phyloP scores from a whole-genome alignment of 192 early-diverging fungal species.

The Coemansia sp. region DNA sequence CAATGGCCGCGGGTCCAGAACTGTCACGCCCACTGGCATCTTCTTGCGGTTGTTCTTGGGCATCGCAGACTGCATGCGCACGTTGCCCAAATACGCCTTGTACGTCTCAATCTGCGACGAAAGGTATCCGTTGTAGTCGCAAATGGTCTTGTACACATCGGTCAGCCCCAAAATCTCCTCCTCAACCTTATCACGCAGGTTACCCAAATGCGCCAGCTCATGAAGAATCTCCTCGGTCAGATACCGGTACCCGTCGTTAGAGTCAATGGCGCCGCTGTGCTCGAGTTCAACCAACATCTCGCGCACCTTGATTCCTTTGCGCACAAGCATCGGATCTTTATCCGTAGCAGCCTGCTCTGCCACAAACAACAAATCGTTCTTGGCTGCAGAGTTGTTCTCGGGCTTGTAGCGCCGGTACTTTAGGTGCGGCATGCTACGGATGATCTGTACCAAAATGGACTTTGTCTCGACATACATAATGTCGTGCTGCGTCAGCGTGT shows the following conservation, averaged over 20 bases:
- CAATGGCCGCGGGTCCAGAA: conserved; percentile 42
- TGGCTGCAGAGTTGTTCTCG: conserved; percentile 50
- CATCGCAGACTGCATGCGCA: conserved; percentile 64
- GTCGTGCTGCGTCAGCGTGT: conserved; percentile 89
- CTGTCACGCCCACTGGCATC: conserved; percentile 66
- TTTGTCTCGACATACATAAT: conserved; percentile 96
- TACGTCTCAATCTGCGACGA: conserved; percentile 87
- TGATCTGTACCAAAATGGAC: conserved; percentile 87
- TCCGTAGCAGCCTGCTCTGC: conserved; percentile 84
- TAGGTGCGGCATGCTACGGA: conserved; percentile 83
- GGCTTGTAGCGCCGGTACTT: conserved; percentile 48
- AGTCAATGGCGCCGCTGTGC: conserved; percentile 71
- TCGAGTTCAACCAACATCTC: conserved; percentile 91
- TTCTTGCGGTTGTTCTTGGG: conserved; percentile 65
- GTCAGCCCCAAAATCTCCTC: conserved; percentile 77
- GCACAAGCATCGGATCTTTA: conserved; percentile 83
- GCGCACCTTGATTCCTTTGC: conserved; percentile 93
- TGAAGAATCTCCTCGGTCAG: conserved; percentile 87
- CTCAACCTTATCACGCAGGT: conserved; percentile 83
- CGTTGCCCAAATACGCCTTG: conserved; percentile 93
- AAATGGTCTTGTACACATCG: conserved; percentile 87
- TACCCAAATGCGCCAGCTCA: conserved; percentile 89
- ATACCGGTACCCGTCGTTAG: conserved; percentile 71
- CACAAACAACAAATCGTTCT: conserved; percentile 62
- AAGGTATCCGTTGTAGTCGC: conserved; percentile 92